These are phyloP conservation scores for Leccinum ochraceum DNA, from an alignment of 768 basidiomycete species.

Conservation along the genomic window DNA sequence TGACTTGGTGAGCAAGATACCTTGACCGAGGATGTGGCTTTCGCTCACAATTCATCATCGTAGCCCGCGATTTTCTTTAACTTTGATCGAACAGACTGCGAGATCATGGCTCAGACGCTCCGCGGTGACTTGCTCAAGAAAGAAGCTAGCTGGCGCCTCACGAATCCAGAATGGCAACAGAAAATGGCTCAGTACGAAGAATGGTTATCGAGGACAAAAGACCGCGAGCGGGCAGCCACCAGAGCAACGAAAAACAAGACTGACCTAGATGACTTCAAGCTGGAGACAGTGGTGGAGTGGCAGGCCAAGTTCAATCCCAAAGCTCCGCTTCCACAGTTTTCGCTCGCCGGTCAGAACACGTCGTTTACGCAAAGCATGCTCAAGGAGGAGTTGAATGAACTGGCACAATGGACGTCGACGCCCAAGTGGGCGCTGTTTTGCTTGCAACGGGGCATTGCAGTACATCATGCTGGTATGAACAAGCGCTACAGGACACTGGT, in stretches of 20 bases:
- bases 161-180: conserved; percentile 47
- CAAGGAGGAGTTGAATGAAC: conserved; percentile 43
- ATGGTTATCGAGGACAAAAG: conserved; percentile 49
- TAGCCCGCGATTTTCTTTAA: conserved; percentile 71
- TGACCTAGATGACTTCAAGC: conserved; percentile 27
- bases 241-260: conserved; percentile 41
- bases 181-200: conserved; percentile 53
- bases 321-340: conserved; percentile 59
- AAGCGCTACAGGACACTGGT: conserved; percentile 57
- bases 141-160: conserved; percentile 52
- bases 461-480: conserved; percentile 74
- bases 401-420: conserved; percentile 36
- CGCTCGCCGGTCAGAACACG: conserved; percentile 48
- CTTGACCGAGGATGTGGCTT: neutral
- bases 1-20: conserved; percentile 51
- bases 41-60: neutral
- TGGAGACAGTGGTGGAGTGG: conserved; percentile 40
- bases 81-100: conserved; percentile 62
- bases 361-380: conserved; percentile 50
- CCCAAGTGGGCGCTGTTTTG: conserved; percentile 49
- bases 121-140: conserved; percentile 37
- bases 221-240: conserved; percentile 46
- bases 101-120: conserved; percentile 48
- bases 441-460: conserved; percentile 60
- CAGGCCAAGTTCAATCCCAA: conserved; percentile 57